phyloP scores from a whole-genome alignment of 768 basidiomycete genomes.

The Cubamyces sp. region DNA sequence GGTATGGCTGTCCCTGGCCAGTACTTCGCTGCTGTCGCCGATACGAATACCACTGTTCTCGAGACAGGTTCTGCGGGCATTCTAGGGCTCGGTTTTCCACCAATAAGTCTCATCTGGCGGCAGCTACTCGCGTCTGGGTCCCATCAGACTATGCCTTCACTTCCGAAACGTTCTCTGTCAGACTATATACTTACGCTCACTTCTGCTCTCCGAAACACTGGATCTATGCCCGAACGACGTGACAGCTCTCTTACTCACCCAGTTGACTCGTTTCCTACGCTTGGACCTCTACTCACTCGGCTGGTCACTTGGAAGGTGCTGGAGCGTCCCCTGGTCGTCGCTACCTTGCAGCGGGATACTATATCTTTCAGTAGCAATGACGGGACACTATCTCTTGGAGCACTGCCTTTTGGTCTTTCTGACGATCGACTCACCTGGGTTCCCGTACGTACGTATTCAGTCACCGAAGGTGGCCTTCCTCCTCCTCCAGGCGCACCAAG shows the following conservation, averaged over 20 bases:
- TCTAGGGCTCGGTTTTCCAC: conserved; percentile 75
- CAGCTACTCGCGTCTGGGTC: conserved; percentile 27
- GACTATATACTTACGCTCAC: not conserved
- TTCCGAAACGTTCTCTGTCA: conserved; percentile 1
- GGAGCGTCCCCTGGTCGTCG: conserved; percentile 46
- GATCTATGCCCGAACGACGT: conserved; percentile 11
- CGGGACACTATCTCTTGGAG: conserved; percentile 69
- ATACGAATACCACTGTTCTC: conserved; percentile 67
- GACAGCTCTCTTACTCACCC: not conserved
- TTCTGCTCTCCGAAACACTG: conserved; percentile 20
- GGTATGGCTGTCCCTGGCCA: conserved; percentile 54
- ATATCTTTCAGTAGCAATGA: conserved; percentile 70
- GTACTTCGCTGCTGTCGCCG: conserved; percentile 66
- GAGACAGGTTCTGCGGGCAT: conserved; percentile 66
- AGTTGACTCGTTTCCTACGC: conserved; percentile 34
- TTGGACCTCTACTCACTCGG: conserved; percentile 41
- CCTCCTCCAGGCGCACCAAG: conserved; percentile 58
- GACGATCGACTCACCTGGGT: conserved; percentile 66
- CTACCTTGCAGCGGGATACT: conserved; percentile 70
- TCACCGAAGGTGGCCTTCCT: conserved; percentile 54
- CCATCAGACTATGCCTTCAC: not conserved
- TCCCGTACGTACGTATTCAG: conserved; percentile 58
- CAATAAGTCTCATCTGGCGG: conserved; percentile 45
- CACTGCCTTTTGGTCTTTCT: conserved; percentile 55
- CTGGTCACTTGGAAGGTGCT: conserved; percentile 41